Percentiles rank a stretch among this genome's conserved stretches.
These are phyloP conservation scores for Fusarium fracticaudum DNA, from an alignment of 2,329 filamentous ascomycete species.

Conservation along the genomic window DNA sequence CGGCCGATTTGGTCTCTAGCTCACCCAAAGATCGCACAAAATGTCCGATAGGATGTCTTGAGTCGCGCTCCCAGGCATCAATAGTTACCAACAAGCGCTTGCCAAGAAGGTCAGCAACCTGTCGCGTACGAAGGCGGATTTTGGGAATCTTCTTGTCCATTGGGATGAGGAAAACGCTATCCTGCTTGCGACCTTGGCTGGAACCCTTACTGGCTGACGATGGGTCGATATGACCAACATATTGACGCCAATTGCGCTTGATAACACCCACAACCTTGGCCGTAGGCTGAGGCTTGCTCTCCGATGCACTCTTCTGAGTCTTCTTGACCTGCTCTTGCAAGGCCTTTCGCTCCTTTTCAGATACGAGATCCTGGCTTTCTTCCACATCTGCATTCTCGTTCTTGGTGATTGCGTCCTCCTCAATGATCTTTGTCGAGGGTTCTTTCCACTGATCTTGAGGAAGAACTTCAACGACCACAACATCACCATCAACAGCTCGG, in stretches of 20 bases:
- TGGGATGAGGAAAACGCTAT: constrained; percentile 92
- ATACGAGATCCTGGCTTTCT: constrained; percentile 79
- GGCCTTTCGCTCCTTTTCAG: constrained; percentile 84
- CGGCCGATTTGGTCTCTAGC: constrained; percentile 95
- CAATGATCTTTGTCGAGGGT: constrained; percentile 93
- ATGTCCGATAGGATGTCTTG: constrained; percentile 90
- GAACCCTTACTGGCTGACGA: constrained; percentile 80
- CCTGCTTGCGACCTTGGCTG: constrained; percentile 83
- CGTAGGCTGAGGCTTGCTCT: constrained; percentile 86
- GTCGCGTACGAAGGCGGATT: constrained; percentile 90
- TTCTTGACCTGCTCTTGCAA: constrained; percentile 92
- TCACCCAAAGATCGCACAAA: constrained; percentile 94
- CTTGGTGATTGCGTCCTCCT: constrained; percentile 90
- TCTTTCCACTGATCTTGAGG: constrained; percentile 97
- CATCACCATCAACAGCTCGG: constrained; percentile 87
- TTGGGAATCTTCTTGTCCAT: constrained; percentile 99
- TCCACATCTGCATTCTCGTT: constrained; percentile 94
- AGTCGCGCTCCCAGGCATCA: constrained; percentile 94
- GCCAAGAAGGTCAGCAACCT: constrained; percentile 87
- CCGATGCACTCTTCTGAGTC: constrained; percentile 78
- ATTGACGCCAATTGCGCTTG: constrained; percentile 97
- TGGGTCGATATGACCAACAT: constrained; percentile 93
- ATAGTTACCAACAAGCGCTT: constrained; percentile 94
- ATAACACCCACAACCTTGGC: constrained; percentile 91
- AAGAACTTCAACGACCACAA: constrained; percentile 91